phyloP scores from a whole-genome alignment of 2,329 filamentous ascomycete species.

The Diatrype stigma region DNA sequence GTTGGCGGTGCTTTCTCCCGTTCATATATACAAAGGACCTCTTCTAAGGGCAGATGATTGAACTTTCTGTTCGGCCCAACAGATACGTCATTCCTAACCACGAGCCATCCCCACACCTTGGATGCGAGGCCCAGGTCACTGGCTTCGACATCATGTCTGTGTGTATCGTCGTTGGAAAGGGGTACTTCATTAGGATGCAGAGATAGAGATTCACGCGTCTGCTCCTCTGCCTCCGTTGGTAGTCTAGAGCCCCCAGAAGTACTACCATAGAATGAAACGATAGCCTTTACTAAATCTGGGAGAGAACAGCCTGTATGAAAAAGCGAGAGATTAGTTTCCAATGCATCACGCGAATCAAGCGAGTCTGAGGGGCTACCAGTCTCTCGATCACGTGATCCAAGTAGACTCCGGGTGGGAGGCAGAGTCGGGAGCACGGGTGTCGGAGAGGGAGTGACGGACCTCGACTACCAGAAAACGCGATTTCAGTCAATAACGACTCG shows the following conservation, averaged over 20 bases:
- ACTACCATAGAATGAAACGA: slow-evolving; percentile 20
- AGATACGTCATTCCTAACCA: slow-evolving; percentile 35
- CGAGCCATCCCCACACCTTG: slow-evolving; percentile 39
- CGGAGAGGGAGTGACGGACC: slow-evolving; percentile 29
- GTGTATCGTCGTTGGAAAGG: slow-evolving; percentile 1
- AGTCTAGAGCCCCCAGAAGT: background rate
- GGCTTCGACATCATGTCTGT: slow-evolving; percentile 2
- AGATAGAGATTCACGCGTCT: background rate
- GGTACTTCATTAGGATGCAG: background rate
- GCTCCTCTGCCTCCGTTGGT: background rate
- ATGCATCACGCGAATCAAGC: background rate
- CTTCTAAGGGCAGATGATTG: slow-evolving; percentile 35
- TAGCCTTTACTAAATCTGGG: slow-evolving; percentile 18
- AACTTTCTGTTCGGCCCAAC: slow-evolving; percentile 32
- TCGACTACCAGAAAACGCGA: slow-evolving; percentile 38
- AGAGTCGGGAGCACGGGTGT: too few species aligned
- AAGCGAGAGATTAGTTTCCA: background rate
- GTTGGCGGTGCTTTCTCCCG: slow-evolving; percentile 12
- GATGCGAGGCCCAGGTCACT: slow-evolving; percentile 32
- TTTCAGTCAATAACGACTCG: slow-evolving; percentile 40
- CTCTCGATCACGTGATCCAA: background rate
- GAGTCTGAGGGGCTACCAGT: too few species aligned
- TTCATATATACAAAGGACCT: slow-evolving; percentile 35
- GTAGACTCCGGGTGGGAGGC: too few species aligned
- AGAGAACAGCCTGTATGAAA: slow-evolving; percentile 23